Percentiles rank a stretch among this genome's conserved stretches.
These are phyloP conservation scores for Halophytophthora polymorphica DNA, from an alignment of 352 stramenopile species.

Conservation along the genomic window DNA sequence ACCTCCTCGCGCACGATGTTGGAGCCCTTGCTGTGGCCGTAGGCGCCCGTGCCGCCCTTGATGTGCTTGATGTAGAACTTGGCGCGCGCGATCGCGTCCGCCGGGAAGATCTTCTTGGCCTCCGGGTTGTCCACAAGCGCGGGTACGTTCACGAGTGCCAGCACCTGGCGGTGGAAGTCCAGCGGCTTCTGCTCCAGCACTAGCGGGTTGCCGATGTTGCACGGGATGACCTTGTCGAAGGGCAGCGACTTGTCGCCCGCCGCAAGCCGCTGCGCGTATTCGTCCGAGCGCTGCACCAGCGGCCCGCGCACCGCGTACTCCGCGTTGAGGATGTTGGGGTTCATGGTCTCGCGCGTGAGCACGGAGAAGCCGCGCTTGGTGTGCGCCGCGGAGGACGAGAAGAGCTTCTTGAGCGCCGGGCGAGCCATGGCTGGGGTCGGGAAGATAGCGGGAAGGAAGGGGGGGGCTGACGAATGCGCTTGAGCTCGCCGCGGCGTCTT, in stretches of 20 bases:
- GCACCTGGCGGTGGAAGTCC: conserved; percentile 92
- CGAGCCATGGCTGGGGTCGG: conserved; percentile 25
- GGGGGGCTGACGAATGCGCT: conserved; percentile 10
- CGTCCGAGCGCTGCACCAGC: conserved; percentile 67
- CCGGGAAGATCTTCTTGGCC: conserved; percentile 75
- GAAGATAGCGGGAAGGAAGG: neutral
- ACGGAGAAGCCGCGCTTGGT: conserved; percentile 51
- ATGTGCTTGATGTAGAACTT: conserved; percentile 88
- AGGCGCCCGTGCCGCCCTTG: conserved; percentile 88
- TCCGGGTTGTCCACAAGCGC: conserved; percentile 83
- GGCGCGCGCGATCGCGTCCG: conserved; percentile 85
- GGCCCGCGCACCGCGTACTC: conserved; percentile 85
- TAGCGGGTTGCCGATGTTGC: conserved; percentile 98
- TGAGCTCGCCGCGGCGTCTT: conserved; percentile 23
- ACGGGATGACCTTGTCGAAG: conserved; percentile 94
- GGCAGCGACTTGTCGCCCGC: conserved; percentile 59
- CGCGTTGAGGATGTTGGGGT: conserved; percentile 62
- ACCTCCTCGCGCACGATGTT: conserved; percentile 88
- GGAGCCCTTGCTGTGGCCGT: conserved; percentile 91
- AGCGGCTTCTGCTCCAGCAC: conserved; percentile 94
- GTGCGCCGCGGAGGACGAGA: conserved; percentile 9
- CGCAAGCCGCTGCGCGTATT: conserved; percentile 64
- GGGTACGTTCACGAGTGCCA: conserved; percentile 88
- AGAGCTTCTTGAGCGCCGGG: conserved; percentile 25
- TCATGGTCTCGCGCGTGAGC: conserved; percentile 76